Conservation (phyloP, 2,329 filamentous ascomycete genomes). For the Pseudonectria foliicola region DNA sequence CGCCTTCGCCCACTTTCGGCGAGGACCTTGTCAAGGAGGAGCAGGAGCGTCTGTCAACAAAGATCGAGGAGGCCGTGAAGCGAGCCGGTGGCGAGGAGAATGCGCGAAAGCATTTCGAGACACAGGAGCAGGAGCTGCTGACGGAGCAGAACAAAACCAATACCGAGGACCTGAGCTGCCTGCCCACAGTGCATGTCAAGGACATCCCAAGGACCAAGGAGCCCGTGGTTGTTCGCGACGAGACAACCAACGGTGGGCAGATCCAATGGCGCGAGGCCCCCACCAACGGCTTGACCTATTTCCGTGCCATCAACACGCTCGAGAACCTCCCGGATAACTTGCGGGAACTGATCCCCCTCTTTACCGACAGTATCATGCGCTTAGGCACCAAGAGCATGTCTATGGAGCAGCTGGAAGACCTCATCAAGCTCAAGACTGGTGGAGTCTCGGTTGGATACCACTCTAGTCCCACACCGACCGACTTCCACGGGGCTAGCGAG, state of each 20-base stretch:
- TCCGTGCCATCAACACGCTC: constrained; percentile 78
- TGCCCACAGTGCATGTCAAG: constrained; percentile 80
- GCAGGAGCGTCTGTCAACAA: constrained; percentile 61
- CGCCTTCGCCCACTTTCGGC: constrained; percentile 68
- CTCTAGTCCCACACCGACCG: constrained; percentile 67
- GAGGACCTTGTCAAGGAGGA: constrained; percentile 73
- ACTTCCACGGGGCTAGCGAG: constrained; percentile 66
- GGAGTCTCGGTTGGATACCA: constrained; percentile 82
- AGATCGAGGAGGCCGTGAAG: constrained; percentile 63
- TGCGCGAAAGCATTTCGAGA: constrained; percentile 64
- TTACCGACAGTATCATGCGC: constrained; percentile 88
- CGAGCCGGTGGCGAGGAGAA: constrained; percentile 64
- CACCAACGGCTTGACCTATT: constrained; percentile 94
- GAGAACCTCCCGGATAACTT: constrained; percentile 77
- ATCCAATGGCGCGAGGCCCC: constrained; percentile 88
- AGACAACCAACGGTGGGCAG: constrained; percentile 56
- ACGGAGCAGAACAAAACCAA: constrained; percentile 78
- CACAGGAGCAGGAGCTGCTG: constrained; percentile 73
- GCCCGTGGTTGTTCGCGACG: constrained; percentile 50
- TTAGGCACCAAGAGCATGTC: constrained; percentile 80
- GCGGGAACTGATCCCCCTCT: constrained; percentile 76
- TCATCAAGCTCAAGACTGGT: constrained; percentile 94
- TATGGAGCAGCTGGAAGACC: constrained; percentile 92
- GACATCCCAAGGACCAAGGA: constrained; percentile 82
- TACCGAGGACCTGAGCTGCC: constrained; percentile 75